Conservation (phyloP, 352 stramenopile genomes). For the Phytophthora lateralis region DNA sequence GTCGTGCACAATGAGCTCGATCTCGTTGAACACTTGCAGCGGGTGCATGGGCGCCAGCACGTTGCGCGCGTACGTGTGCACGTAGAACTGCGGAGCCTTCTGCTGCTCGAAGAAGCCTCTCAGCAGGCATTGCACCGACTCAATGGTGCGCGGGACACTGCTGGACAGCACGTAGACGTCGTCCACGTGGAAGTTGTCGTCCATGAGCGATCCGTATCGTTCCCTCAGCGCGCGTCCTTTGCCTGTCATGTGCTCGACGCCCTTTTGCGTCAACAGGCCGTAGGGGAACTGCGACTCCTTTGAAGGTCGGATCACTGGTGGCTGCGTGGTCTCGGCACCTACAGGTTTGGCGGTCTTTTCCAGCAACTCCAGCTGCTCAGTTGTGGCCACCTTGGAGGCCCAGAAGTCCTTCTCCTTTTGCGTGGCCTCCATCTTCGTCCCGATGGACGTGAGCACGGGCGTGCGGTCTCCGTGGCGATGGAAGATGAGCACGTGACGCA, state of each 20-base stretch:
- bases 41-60: slow-evolving; percentile 64
- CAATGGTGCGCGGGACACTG: slow-evolving; percentile 72
- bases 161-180: slow-evolving; percentile 82
- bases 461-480: slow-evolving; percentile 84
- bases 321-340: slow-evolving; percentile 46
- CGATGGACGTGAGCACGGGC: slow-evolving; percentile 68
- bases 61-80: slow-evolving; percentile 73
- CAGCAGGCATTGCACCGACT: slow-evolving; percentile 80
- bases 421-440: slow-evolving; percentile 56
- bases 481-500: slow-evolving; percentile 81
- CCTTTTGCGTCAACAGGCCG: slow-evolving; percentile 65
- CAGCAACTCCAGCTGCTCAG: slow-evolving; percentile 53
- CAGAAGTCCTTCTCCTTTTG: slow-evolving; percentile 68
- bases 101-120: slow-evolving; percentile 60
- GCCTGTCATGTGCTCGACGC: slow-evolving; percentile 70
- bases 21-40: slow-evolving; percentile 74
- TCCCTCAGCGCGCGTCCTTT: slow-evolving; percentile 58
- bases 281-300: slow-evolving; percentile 53
- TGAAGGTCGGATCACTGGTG: slow-evolving; percentile 47
- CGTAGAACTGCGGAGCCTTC: slow-evolving; percentile 44
- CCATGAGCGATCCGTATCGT: slow-evolving; percentile 54
- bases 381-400: slow-evolving; percentile 56
- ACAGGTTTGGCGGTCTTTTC: slow-evolving; percentile 54
- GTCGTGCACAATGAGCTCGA: slow-evolving; percentile 64
- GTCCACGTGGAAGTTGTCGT: slow-evolving; percentile 34